These are phyloP conservation scores for Leishmania tarentolae DNA, from an alignment of 208 protist genomes.

Conservation along the genomic window DNA sequence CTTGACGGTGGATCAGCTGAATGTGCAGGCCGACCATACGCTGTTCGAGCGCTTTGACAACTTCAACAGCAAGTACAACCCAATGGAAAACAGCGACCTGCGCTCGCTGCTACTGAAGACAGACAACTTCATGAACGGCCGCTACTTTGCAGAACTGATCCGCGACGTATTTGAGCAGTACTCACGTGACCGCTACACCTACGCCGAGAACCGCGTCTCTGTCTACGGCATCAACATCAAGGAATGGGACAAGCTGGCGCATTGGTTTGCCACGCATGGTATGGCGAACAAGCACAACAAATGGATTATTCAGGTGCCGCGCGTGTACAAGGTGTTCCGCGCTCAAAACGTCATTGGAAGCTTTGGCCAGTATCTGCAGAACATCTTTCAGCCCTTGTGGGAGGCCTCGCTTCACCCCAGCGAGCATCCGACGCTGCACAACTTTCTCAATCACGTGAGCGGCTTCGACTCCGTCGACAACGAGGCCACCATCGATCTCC, in stretches of 20 bases:
- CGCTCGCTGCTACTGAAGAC: conserved; percentile 98
- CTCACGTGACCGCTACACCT: conserved; percentile 95
- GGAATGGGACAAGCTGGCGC: conserved; percentile 96
- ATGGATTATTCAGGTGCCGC: conserved; percentile 98
- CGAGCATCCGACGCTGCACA: conserved; percentile 95
- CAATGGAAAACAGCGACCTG: conserved; percentile 93
- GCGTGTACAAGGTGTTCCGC: conserved; percentile 95
- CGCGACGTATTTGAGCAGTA: conserved; percentile 96
- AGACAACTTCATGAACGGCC: conserved; percentile 98
- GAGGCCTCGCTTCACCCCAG: conserved; percentile 96
- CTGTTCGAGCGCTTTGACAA: conserved; percentile 99
- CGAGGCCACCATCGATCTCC: conserved; percentile 95
- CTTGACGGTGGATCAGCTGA: conserved; percentile 96
- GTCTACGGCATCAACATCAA: conserved; percentile 92
- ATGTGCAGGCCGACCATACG: conserved; percentile 95
- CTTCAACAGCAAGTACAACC: conserved; percentile 99
- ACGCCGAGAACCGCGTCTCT: conserved; percentile 92
- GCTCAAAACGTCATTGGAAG: conserved; percentile 88
- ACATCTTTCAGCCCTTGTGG: conserved; percentile 99
- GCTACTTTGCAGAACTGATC: conserved; percentile 98
- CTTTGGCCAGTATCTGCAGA: conserved; percentile 97
- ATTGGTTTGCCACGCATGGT: conserved; percentile 96
- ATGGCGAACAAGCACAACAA: conserved; percentile 96
- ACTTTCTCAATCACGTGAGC: conserved; percentile 97
- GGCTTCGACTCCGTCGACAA: conserved; percentile 99